Base-by-base conservation (phyloP, 306 rosid genomes). In the Spatholobus suberectus region DNA sequence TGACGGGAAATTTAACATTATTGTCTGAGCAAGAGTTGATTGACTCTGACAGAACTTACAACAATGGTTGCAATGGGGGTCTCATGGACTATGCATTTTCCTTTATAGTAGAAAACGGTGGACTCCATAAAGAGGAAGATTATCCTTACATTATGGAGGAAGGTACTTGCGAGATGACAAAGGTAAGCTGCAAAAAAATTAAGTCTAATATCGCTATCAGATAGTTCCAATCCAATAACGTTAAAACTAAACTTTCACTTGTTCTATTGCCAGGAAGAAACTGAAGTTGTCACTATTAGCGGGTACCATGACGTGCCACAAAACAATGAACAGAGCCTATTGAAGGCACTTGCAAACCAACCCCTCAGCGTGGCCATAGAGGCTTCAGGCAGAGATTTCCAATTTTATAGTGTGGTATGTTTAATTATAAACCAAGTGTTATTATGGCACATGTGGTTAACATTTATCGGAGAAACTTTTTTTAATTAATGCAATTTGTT, bases 361-460 rank as follows among this genome's bases (percentile, higher is more conserved):
- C 99, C 99, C 57, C 85, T 94, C 34, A 96, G 97, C 43, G 87
- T 96, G 23, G 97, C 95, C 41, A 92, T 96, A 49, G 99, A 94
- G 12, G 99, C 99, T 44, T 89, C 96, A 4, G 84, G 85, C 76
- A 89, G 94, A 76, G 96, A 94, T 83, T 92, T 96, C 89, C 99
- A 96, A 80, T 96, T 96, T 72, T 96, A 93, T 38, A 90, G 93
- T 14, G 99, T 96, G 89, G 97, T 96, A 83, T 76, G 82, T 73
- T 66, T 47, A 10, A 54, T 49, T 73, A 38, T 55, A 51, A 57
- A 24, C 7, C 20, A 9, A 41, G 32, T 77, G 0, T 27, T 40
- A 8, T 17, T 51, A 14, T 73, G 49, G 9, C 18, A 65, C 40
- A 61, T 47, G 0, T 49, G 73, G 59, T 59, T 74, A 9, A 21